These are phyloP conservation scores for Alternaria solani DNA, from an alignment of 2,329 filamentous ascomycete species.

Conservation along the genomic window DNA sequence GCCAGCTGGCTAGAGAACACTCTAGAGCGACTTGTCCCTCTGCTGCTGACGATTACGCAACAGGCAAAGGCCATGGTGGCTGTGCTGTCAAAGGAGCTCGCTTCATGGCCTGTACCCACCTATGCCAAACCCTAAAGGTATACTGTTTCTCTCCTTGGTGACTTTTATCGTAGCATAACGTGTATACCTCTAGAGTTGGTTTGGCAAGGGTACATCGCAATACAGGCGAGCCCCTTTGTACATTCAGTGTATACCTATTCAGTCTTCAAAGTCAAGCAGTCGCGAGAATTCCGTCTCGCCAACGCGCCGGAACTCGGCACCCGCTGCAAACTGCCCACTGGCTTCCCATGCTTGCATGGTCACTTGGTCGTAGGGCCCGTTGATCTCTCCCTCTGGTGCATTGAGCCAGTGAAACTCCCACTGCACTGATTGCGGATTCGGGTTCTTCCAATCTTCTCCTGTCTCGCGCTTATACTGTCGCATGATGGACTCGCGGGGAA, in stretches of 20 bases:
- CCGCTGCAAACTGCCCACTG: slow-evolving; percentile 91
- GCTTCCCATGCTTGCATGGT: slow-evolving; percentile 93
- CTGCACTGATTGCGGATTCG: slow-evolving; percentile 55
- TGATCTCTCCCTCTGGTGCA: slow-evolving; percentile 78
- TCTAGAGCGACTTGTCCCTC: background rate
- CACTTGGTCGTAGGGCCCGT: slow-evolving; percentile 84
- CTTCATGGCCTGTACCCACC: no score
- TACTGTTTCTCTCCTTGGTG: no score
- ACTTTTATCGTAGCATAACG: no score
- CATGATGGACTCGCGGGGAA: slow-evolving; percentile 82
- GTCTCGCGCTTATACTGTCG: slow-evolving; percentile 85
- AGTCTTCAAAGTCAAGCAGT: slow-evolving; percentile 50
- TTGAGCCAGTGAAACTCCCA: slow-evolving; percentile 97
- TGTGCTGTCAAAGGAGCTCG: background rate
- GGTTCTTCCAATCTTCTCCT: slow-evolving; percentile 81
- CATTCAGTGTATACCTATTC: slow-evolving; percentile 8
- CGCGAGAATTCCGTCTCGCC: slow-evolving; percentile 55
- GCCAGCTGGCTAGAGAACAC: slow-evolving; percentile 4
- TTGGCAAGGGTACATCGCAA: no score
- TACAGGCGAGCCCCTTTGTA: background rate
- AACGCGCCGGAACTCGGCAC: slow-evolving; percentile 68
- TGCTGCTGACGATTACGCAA: slow-evolving; percentile 3
- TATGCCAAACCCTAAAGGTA: no score
- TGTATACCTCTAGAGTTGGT: no score
- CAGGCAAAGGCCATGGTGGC: background rate